Percentiles rank a stretch among this genome's conserved stretches.
Evolutionary conservation across 2,329 filamentous ascomycete genomes (phyloP).

Genomic region (Xylaria sp.): DNA sequence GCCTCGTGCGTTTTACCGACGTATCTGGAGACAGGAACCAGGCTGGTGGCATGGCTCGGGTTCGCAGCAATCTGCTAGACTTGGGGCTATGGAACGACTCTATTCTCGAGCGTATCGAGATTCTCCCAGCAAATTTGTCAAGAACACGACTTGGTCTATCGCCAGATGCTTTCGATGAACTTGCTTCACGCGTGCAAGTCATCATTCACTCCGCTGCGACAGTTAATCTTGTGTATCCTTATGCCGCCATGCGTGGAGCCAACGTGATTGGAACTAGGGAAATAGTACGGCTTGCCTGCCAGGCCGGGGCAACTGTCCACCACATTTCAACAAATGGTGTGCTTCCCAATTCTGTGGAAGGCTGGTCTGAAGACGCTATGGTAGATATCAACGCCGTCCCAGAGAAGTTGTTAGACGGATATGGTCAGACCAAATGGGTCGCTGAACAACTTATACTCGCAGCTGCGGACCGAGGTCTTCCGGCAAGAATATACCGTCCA

Average conservation of each 20-base stretch:
- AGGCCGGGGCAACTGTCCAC: slow-evolving; percentile 76
- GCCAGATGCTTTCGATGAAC: slow-evolving; percentile 70
- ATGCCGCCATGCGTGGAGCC: slow-evolving; percentile 76
- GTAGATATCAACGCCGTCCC: slow-evolving; percentile 75
- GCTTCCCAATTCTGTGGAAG: slow-evolving; percentile 73
- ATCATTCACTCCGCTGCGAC: slow-evolving; percentile 82
- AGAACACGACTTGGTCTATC: slow-evolving; percentile 75
- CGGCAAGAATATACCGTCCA: slow-evolving; percentile 75
- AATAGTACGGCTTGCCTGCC: slow-evolving; percentile 75
- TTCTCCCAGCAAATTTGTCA: slow-evolving; percentile 78
- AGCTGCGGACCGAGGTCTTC: slow-evolving; percentile 73
- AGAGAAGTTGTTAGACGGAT: slow-evolving; percentile 75
- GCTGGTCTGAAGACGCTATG: slow-evolving; percentile 77
- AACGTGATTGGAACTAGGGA: slow-evolving; percentile 85
- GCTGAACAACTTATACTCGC: slow-evolving; percentile 79
- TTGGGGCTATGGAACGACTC: slow-evolving; percentile 80
- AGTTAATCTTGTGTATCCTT: slow-evolving; percentile 84
- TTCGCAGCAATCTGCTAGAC: slow-evolving; percentile 81
- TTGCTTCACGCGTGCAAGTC: slow-evolving; percentile 74
- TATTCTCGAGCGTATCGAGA: slow-evolving; percentile 80
- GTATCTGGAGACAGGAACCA: slow-evolving; percentile 68
- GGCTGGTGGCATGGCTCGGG: slow-evolving; percentile 74
- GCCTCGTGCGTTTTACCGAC: slow-evolving; percentile 77
- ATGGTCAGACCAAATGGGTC: slow-evolving; percentile 85
- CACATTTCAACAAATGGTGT: slow-evolving; percentile 86